Conservation (phyloP, 2,329 filamentous ascomycete genomes). For the Trichophyton benhamiae region DNA sequence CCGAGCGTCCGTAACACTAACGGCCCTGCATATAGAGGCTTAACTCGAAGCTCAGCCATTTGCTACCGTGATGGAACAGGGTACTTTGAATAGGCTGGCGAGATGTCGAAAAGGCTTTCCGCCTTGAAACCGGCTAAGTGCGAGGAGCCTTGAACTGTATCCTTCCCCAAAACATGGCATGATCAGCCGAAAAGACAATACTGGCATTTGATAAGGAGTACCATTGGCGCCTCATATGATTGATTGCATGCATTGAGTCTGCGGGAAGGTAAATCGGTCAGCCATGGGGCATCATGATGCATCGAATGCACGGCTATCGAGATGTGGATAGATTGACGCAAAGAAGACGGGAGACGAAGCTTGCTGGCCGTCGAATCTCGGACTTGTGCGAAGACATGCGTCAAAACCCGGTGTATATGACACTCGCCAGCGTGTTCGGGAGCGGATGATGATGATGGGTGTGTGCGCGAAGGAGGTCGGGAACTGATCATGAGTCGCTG, state of each 20-base stretch:
- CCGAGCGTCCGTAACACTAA: background rate
- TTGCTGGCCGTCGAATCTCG: background rate
- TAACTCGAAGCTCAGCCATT: slow-evolving; percentile 1
- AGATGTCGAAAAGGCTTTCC: background rate
- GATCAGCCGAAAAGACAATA: background rate
- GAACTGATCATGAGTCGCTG: background rate
- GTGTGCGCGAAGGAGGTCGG: background rate
- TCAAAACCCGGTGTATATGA: background rate
- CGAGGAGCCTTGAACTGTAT: background rate
- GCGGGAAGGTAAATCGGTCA: background rate
- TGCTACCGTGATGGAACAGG: background rate
- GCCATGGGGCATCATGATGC: background rate
- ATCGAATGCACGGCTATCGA: background rate
- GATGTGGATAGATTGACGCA: background rate
- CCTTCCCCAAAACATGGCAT: background rate
- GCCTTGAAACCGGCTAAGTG: background rate
- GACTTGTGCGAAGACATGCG: background rate
- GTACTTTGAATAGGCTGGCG: background rate
- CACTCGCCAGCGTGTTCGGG: background rate
- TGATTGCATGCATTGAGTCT: background rate
- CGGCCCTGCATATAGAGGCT: slow-evolving; percentile 2
- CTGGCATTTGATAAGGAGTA: background rate
- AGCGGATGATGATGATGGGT: background rate
- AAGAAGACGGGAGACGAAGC: background rate
- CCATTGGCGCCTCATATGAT: background rate